phyloP scores from a whole-genome alignment of 257 asterid species.

The Solanum chilense region DNA sequence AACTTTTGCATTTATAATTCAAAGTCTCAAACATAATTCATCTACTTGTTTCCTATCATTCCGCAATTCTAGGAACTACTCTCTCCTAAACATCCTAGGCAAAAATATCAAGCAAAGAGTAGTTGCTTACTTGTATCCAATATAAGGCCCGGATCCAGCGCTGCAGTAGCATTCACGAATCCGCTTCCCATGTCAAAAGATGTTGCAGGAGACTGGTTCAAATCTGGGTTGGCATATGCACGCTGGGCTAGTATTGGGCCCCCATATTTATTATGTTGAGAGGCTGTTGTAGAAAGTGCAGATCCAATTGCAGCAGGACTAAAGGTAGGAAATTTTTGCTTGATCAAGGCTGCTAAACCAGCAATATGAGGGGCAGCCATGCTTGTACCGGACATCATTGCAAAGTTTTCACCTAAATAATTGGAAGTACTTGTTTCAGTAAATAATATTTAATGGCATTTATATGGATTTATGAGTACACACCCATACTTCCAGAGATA shows the following conservation, averaged over 20 bases:
- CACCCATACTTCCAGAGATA: background rate
- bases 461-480: background rate
- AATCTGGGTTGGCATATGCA: conserved; percentile 78
- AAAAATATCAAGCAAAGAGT: background rate
- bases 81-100: background rate
- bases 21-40: background rate
- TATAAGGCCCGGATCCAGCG: conserved; percentile 88
- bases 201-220: conserved; percentile 88
- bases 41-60: background rate
- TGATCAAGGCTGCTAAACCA: conserved; percentile 83
- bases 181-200: conserved; percentile 99
- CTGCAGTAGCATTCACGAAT: conserved; percentile 85
- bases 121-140: conserved; percentile 74
- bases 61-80: background rate
- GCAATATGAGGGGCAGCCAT: conserved; percentile 99
- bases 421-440: background rate
- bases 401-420: conserved; percentile 74
- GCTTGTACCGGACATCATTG: conserved; percentile 98
- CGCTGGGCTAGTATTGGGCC: conserved; percentile 93
- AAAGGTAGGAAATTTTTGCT: conserved; percentile 62
- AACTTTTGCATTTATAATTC: background rate
- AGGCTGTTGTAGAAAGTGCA: conserved; percentile 86
- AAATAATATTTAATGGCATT: background rate
- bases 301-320: conserved; percentile 84
- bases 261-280: conserved; percentile 51